A percentile compares a stretch with the other conserved stretches of the same genome.
Evolutionary conservation across 306 rosid genomes (phyloP).

Genomic region (Amphicarpaea edgeworthii): DNA sequence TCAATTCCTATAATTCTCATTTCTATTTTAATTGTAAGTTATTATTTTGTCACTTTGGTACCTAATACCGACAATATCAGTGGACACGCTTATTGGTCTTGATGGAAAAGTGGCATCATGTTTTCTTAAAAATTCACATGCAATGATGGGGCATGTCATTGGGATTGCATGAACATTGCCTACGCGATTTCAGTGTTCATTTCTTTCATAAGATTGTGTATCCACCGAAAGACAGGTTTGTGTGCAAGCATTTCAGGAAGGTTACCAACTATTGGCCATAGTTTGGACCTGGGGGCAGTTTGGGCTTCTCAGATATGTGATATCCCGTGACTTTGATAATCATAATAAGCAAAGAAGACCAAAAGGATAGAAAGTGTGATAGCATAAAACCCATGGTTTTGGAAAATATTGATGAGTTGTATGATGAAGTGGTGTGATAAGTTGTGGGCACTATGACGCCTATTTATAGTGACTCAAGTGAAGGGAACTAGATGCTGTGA

Average conservation of each 20-base stretch:
- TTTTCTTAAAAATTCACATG: conserved; percentile 27
- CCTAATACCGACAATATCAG: too few species aligned
- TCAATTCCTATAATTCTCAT: too few species aligned
- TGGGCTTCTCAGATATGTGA: neutral
- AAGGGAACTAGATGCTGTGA: too few species aligned
- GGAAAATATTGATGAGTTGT: too few species aligned
- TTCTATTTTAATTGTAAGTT: too few species aligned
- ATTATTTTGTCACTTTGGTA: too few species aligned
- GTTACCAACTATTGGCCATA: conserved; percentile 51
- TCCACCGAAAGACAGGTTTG: conserved; percentile 22
- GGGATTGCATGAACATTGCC: neutral
- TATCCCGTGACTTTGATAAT: neutral
- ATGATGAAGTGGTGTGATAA: too few species aligned
- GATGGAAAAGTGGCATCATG: conserved; percentile 46
- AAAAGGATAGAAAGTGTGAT: too few species aligned
- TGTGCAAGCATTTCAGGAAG: conserved; percentile 39
- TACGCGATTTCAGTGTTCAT: conserved; percentile 14
- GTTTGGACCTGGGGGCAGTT: conserved; percentile 40
- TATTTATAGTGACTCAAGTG: too few species aligned
- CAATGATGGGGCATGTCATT: neutral
- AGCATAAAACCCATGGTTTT: too few species aligned
- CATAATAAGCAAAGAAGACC: neutral
- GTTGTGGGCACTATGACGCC: too few species aligned
- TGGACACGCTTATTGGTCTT: conserved; percentile 38
- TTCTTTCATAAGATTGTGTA: conserved; percentile 10